These are phyloP conservation scores for Amanita thiersii DNA, from an alignment of 768 basidiomycete genomes.

Conservation along the genomic window DNA sequence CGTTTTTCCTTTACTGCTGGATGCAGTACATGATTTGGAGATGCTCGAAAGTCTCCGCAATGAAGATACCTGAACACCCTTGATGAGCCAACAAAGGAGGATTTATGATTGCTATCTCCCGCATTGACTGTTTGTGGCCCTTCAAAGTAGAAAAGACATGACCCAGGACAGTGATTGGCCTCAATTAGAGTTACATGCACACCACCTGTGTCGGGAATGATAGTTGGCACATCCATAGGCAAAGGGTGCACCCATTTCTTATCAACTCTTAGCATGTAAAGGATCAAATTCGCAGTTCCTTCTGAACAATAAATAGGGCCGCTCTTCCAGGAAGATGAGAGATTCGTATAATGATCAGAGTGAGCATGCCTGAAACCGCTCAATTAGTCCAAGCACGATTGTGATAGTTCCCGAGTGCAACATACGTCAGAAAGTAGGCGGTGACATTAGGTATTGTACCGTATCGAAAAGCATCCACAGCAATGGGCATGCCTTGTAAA, in stretches of 20 bases:
- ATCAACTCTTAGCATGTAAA: conserved; percentile 86
- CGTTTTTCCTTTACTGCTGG: conserved; percentile 73
- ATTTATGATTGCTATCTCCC: conserved; percentile 74
- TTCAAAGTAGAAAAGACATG: conserved; percentile 90
- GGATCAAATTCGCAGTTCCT: conserved; percentile 85
- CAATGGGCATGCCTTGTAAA: conserved; percentile 93
- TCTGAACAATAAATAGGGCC: conserved; percentile 97
- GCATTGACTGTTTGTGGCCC: conserved; percentile 85
- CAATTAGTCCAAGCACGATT: conserved; percentile 10
- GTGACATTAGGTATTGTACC: conserved; percentile 84
- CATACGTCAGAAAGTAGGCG: conserved; percentile 87
- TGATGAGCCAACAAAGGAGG: conserved; percentile 59
- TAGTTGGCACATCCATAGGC: conserved; percentile 67
- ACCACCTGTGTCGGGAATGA: conserved; percentile 76
- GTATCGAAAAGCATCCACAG: conserved; percentile 96
- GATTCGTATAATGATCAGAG: conserved; percentile 93
- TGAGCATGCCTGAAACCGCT: conserved; percentile 72
- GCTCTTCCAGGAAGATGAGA: conserved; percentile 79
- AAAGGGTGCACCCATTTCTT: conserved; percentile 84
- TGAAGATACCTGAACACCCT: conserved; percentile 84
- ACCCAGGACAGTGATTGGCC: conserved; percentile 98
- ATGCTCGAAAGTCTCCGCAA: conserved; percentile 91
- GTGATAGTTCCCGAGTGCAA: conserved; percentile 4
- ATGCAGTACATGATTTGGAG: conserved; percentile 80
- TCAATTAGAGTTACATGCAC: conserved; percentile 92